Conservation (phyloP, 768 basidiomycete species). For the Amanita phalloides region DNA sequence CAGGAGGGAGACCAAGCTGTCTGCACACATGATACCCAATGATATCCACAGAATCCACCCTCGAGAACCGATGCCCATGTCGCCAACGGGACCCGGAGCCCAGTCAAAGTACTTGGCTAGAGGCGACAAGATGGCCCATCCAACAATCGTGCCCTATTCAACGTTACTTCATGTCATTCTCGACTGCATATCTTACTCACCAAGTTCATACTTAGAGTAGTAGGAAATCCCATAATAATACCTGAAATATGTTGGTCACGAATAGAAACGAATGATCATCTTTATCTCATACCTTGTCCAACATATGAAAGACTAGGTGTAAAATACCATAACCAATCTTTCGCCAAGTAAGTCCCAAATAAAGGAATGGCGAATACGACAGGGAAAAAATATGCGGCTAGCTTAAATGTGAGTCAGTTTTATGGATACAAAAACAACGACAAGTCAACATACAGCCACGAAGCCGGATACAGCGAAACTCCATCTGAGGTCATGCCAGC, state of each 20-base stretch:
- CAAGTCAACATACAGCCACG: conserved; percentile 54
- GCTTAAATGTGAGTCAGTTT: conserved; percentile 28
- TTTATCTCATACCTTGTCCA: conserved; percentile 60
- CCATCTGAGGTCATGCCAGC: conserved; percentile 69
- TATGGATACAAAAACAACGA: not conserved
- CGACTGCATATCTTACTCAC: conserved; percentile 26
- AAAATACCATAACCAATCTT: conserved; percentile 89
- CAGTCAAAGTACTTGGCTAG: conserved; percentile 73
- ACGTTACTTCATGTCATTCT: conserved; percentile 1
- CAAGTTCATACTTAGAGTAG: conserved; percentile 87
- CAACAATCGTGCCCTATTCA: conserved; percentile 84
- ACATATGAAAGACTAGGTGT: conserved; percentile 88
- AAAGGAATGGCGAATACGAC: conserved; percentile 79
- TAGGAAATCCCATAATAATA: conserved; percentile 97
- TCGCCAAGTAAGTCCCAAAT: conserved; percentile 75
- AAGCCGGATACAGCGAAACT: conserved; percentile 69
- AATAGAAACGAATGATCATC: conserved; percentile 1
- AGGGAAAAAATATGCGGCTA: conserved; percentile 84
- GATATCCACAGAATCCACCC: conserved; percentile 98
- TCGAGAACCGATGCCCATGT: conserved; percentile 81
- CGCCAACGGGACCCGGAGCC: conserved; percentile 89
- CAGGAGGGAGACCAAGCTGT: conserved; percentile 77
- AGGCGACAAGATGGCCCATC: conserved; percentile 92
- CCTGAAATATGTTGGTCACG: conserved; percentile 27
- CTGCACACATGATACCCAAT: conserved; percentile 91